A percentile compares a stretch with the other conserved stretches of the same genome.
Conservation (phyloP, 805 yeast genomes). For the Saccharomycopsis fermentans region DNA sequence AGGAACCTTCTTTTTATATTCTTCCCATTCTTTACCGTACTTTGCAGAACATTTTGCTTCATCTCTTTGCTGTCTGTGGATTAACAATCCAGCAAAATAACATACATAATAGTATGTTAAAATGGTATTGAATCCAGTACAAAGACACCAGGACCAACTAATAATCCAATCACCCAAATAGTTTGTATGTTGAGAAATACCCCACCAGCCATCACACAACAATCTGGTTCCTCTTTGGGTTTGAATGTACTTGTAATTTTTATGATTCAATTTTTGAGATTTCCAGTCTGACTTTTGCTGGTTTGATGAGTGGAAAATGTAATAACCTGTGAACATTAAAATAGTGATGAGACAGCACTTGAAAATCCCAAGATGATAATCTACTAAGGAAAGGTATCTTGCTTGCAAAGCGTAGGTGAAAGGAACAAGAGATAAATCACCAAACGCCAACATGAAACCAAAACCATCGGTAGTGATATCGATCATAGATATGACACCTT, state of each 20-base stretch:
- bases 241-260: constrained; percentile 56
- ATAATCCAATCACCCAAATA: constrained; percentile 94
- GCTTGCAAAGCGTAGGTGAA: constrained; percentile 84
- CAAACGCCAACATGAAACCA: constrained; percentile 93
- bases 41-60: constrained; percentile 82
- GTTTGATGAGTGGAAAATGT: constrained; percentile 77
- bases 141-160: constrained; percentile 85
- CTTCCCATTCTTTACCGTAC: constrained; percentile 79
- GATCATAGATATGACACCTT: constrained; percentile 86
- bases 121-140: constrained; percentile 74
- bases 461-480: constrained; percentile 95
- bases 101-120: constrained; percentile 80
- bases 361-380: constrained; percentile 38
- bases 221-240: constrained; percentile 73
- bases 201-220: constrained; percentile 95
- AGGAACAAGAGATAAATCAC: constrained; percentile 88
- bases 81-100: constrained; percentile 69
- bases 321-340: constrained; percentile 56
- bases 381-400: constrained; percentile 62
- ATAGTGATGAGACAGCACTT: constrained; percentile 32
- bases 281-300: constrained; percentile 77
- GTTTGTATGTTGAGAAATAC: constrained; percentile 80
- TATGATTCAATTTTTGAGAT: constrained; percentile 54
- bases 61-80: constrained; percentile 87
- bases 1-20: constrained; percentile 73